Evolutionary conservation across 768 basidiomycete species (phyloP).

Genomic region (Piloderma croceum): DNA sequence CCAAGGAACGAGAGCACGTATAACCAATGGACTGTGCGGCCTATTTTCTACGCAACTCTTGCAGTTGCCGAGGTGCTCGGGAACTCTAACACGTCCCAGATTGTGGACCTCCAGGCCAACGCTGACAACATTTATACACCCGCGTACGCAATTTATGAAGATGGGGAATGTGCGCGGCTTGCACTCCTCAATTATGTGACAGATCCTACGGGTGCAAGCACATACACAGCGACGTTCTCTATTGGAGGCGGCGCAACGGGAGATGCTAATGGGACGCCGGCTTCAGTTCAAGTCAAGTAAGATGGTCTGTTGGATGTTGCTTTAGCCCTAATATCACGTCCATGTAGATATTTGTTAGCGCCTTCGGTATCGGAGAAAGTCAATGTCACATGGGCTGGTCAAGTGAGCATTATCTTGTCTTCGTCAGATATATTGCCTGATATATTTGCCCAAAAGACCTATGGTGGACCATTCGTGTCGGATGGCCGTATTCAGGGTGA

Average conservation of each 20-base stretch:
- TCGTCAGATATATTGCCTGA: neutral
- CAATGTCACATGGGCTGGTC: conserved; percentile 75
- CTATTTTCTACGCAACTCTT: conserved; percentile 69
- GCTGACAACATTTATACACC: conserved; percentile 50
- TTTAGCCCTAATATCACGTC: no score
- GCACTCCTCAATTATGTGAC: conserved; percentile 70
- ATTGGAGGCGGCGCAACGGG: conserved; percentile 39
- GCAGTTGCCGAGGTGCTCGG: conserved; percentile 68
- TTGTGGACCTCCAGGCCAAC: conserved; percentile 58
- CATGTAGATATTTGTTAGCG: conserved; percentile 49
- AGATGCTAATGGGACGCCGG: conserved; percentile 34
- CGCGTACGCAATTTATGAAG: conserved; percentile 71
- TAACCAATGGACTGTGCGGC: conserved; percentile 69
- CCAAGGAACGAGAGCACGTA: conserved; percentile 50
- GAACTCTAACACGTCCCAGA: conserved; percentile 54
- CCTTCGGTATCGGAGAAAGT: conserved; percentile 51
- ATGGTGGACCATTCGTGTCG: conserved; percentile 53
- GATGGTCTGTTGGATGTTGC: conserved; percentile 11
- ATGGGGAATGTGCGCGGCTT: conserved; percentile 52
- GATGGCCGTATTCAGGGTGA: conserved; percentile 63
- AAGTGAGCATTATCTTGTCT: conserved; percentile 34
- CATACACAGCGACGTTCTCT: conserved; percentile 47
- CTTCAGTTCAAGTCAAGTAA: conserved; percentile 48
- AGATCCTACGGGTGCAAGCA: conserved; percentile 50
- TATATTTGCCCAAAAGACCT: conserved; percentile 50